Percentiles rank a stretch among this genome's conserved stretches.
phyloP scores from a whole-genome alignment of 768 basidiomycete species.

The Crassisporium funariophilum region DNA sequence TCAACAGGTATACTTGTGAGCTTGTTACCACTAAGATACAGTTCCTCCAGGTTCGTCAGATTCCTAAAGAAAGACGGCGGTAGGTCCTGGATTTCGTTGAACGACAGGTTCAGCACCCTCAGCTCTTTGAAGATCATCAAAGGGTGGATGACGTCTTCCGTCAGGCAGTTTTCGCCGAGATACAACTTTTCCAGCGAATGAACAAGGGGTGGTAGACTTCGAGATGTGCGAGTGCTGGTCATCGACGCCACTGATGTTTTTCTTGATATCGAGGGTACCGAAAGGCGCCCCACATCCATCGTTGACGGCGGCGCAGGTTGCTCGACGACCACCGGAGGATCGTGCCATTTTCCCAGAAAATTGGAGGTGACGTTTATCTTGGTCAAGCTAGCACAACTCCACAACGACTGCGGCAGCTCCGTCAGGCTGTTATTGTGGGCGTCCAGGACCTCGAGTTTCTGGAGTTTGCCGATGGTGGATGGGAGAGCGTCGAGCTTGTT shows the following conservation, averaged over 20 bases:
- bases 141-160: constrained; percentile 75
- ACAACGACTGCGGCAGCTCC: constrained; percentile 73
- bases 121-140: constrained; percentile 79
- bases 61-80: constrained; percentile 77
- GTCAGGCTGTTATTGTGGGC: constrained; percentile 90
- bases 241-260: constrained; percentile 37
- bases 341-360: constrained; percentile 70
- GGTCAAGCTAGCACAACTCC: constrained; percentile 77
- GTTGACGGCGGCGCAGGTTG: constrained; percentile 4
- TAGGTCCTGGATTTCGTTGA: constrained; percentile 92
- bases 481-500: constrained; percentile 84
- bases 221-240: constrained; percentile 5
- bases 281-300: constrained; percentile 11
- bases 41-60: constrained; percentile 71
- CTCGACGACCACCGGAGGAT: constrained; percentile 45
- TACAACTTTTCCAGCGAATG: constrained; percentile 76
- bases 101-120: constrained; percentile 84
- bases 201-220: constrained; percentile 46
- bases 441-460: constrained; percentile 75
- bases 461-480: constrained; percentile 70
- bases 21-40: constrained; percentile 96
- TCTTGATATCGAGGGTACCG: constrained; percentile 23
- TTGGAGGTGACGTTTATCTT: constrained; percentile 90
- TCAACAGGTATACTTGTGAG: constrained; percentile 88
- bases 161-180: constrained; percentile 87